phyloP scores from a whole-genome alignment of 2,329 filamentous ascomycete species.

The Pseudocercospora macadamiae region DNA sequence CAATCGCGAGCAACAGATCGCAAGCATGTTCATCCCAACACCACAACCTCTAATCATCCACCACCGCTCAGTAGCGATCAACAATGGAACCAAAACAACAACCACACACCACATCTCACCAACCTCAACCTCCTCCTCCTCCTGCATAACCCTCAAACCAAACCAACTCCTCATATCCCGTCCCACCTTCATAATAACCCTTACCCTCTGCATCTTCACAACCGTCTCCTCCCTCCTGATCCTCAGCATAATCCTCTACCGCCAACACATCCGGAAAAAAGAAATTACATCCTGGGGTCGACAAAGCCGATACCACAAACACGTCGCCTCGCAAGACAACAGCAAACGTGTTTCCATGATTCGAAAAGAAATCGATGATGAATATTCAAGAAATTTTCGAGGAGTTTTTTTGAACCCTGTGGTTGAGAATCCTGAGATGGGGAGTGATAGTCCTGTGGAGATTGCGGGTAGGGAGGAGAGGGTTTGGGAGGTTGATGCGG shows the following conservation, averaged over 20 bases:
- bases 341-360: conserved; percentile 30
- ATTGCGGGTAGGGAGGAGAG: conserved; percentile 24
- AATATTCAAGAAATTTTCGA: conserved; percentile 28
- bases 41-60: background rate
- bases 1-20: background rate
- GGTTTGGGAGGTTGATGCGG: conserved; percentile 26
- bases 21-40: background rate
- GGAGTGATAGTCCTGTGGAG: conserved; percentile 32
- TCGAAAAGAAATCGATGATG: conserved; percentile 32
- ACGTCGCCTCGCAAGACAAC: background rate
- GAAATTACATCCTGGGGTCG: conserved; percentile 30
- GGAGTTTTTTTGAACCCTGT: conserved; percentile 26
- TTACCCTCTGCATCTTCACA: conserved; percentile 28
- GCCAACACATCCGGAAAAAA: conserved; percentile 20
- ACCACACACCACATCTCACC: background rate
- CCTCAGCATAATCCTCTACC: conserved; percentile 26
- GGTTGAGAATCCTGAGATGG: conserved; percentile 35
- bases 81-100: background rate
- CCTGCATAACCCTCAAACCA: conserved; percentile 16
- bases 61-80: background rate
- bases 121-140: background rate
- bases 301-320: conserved; percentile 22
- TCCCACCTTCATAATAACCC: conserved; percentile 28
- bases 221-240: conserved; percentile 29
- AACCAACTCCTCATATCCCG: conserved; percentile 31